Percentiles rank a stretch among this genome's conserved stretches.
Evolutionary conservation across 2,329 filamentous ascomycete genomes (phyloP).

Genomic region (Raffaelea ambrosiae): DNA sequence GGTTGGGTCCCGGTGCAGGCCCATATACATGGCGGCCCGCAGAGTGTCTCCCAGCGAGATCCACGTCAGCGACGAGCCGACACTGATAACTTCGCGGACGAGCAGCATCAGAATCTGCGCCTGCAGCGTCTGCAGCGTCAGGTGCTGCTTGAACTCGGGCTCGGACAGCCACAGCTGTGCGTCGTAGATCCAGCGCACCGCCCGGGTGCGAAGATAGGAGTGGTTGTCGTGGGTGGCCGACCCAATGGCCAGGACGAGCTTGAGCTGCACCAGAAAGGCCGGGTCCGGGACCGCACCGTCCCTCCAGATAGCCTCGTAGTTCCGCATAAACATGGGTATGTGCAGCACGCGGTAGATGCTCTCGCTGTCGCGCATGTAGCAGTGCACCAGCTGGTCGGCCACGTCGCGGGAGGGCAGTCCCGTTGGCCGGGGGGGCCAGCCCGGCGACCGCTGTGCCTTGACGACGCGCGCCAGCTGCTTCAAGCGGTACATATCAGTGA

Average conservation of each 20-base stretch:
- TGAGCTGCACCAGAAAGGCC: conserved; percentile 40
- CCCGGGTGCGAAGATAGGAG: conserved; percentile 31
- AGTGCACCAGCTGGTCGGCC: conserved; percentile 41
- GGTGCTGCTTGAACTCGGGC: conserved; percentile 38
- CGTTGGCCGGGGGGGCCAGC: conserved; percentile 21
- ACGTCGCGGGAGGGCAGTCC: conserved; percentile 29
- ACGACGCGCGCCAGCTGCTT: conserved; percentile 44
- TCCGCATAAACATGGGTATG: conserved; percentile 44
- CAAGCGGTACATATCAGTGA: conserved; percentile 32
- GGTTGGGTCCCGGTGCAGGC: conserved; percentile 38
- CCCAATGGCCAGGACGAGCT: conserved; percentile 44
- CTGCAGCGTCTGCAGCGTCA: conserved; percentile 41
- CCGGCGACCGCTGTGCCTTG: conserved; percentile 31
- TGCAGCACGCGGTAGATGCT: conserved; percentile 49
- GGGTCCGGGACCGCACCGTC: conserved; percentile 16
- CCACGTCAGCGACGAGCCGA: conserved; percentile 39
- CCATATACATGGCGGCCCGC: conserved; percentile 38
- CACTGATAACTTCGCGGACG: conserved; percentile 32
- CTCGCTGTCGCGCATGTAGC: conserved; percentile 48
- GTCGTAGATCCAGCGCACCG: conserved; percentile 43
- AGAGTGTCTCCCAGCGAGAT: conserved; percentile 32
- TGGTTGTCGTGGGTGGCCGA: conserved; percentile 35
- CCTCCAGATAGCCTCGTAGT: conserved; percentile 41
- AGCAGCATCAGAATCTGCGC: conserved; percentile 41
- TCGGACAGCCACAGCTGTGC: conserved; percentile 38